Base-by-base conservation (phyloP, 2,329 filamentous ascomycete genomes). In the Fusarium dimerum region DNA sequence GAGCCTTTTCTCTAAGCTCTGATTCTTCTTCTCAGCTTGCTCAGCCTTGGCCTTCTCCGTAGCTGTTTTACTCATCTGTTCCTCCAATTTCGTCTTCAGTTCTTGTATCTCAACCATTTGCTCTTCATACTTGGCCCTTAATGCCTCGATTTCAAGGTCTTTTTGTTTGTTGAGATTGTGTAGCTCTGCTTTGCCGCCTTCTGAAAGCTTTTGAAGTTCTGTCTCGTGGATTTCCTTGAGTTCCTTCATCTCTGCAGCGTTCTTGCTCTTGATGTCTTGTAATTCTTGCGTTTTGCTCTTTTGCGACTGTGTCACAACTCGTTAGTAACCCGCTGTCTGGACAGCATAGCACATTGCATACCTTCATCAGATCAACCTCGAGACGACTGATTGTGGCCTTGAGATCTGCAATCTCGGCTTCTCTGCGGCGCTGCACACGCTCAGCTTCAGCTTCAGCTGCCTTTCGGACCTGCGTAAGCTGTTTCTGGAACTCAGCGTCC, bases 391-490 rank as follows among this genome's bases (percentile, higher is more conserved):
- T 78, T 2, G 77, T 85, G 20, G 78, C 79, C 62, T 81, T 80
- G 12, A 89, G 69, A 56, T 87, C 84, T n/a, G 82, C 79, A 47
- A 81, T 76, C 61, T 89, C 85, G 1, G 81, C 83, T 41, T 88
- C 86, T 26, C 71, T 69, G 40, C 79, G 72, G 29, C 76, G 73
- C 48, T 75, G 74, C 3, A 74, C 66, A 36, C 79, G 76, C 44
- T 82, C 78, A 1, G 72, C 65, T 49, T 85, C 81, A 3, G 74
- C 71, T 52, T 81, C 75, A 1, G 76, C 70, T 5, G 69, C 70
- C 55, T 79, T 82, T 42, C 77, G 77, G 20, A 71, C 72, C 40
- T 79, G 74, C 2, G 76, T 75, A 3, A 81, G 56, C 71, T 77
- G 53, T 45, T 68, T 65, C 46, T 78, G 66, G 39, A 76, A 71